Base-by-base conservation (phyloP, 192 early-diverging fungal genomes). In the Umbelopsis sp. region DNA sequence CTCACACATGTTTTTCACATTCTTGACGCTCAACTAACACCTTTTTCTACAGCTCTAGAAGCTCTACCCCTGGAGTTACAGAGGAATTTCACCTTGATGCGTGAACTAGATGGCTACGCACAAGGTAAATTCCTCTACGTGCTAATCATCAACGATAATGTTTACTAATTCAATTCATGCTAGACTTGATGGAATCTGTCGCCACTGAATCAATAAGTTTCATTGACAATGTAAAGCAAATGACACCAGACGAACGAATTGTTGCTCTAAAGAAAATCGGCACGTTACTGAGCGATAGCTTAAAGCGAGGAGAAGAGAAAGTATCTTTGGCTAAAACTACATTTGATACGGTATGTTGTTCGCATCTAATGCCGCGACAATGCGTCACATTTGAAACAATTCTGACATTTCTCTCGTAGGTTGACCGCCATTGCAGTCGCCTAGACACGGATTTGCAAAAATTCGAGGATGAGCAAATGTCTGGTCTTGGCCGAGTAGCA, bases 221-320 rank as follows among this genome's bases (percentile, higher is more conserved):
- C 70, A 84, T 98, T 59, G 80, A 86, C 38, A 85, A 88, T 56
- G 70, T 86, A 12, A 79, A 86, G 71, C 81, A 84, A 17, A 80
- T 88, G 77, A 77, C 76, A 12, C 74, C 79, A 38, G 83, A 88
- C 36, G 83, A 88, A 52, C 80, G 85, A 31, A 84, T 83, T 16
- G 76, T 75, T 21, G 73, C 85, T 41, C 82, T 93, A 10, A 80
- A 83, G 71, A 77, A 76, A 22, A 77, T 91, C 26, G 82, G 85
- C 10, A 77, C 67, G 6, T 62, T 86, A 17, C 88, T 96, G 49
- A 89, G 88, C 12, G 92, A 92, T 4, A 91, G 88, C 45, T 78
- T 96, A 22, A 92, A 94, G 74, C 87, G 94, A 66, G 95, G 94
- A 9, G 94, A 97, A 71, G 96, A 98, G 65, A 99, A 97, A 71